Percentiles rank a stretch among this genome's conserved stretches.
Evolutionary conservation across 208 protist species (phyloP).

Genomic region (Trypanosoma caninum): DNA sequence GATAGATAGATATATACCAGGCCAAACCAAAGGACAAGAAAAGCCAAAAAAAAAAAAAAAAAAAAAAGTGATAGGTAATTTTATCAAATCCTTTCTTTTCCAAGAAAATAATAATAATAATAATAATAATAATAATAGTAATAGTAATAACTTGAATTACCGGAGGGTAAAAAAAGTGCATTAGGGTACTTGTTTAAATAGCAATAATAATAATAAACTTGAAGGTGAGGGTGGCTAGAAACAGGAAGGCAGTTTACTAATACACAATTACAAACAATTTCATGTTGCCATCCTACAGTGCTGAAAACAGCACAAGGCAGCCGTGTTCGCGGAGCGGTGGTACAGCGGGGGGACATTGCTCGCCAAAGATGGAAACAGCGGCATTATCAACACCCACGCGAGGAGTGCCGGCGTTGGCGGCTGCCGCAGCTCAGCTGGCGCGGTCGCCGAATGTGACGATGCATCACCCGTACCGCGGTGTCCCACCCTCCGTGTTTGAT

Average conservation of each 20-base stretch:
- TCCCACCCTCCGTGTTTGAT: conserved; percentile 23
- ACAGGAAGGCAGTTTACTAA: too few species aligned
- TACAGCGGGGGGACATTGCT: not conserved
- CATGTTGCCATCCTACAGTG: not conserved
- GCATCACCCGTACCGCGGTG: conserved; percentile 22
- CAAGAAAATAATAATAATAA: too few species aligned
- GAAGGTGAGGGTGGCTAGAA: too few species aligned
- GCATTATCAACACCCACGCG: conserved; percentile 1
- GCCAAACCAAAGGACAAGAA: not conserved
- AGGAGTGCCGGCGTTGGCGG: not conserved
- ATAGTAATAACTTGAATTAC: too few species aligned
- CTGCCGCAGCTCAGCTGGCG: conserved; percentile 4
- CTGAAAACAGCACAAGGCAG: too few species aligned
- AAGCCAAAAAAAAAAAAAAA: conserved; percentile 19
- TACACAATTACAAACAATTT: too few species aligned
- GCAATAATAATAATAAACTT: too few species aligned
- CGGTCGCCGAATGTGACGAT: conserved; percentile 17
- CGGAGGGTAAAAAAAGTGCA: too few species aligned
- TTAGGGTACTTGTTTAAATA: too few species aligned
- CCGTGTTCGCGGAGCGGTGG: too few species aligned
- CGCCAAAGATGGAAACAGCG: not conserved
- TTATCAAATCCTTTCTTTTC: not conserved
- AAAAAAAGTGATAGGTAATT: conserved; percentile 15
- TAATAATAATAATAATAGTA: too few species aligned
- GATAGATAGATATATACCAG: not conserved